Evolutionary conservation across 345 rosid species (phyloP), one percentile per base, ranked within the genome.

Genomic region (Eucalyptus globulus): DNA sequence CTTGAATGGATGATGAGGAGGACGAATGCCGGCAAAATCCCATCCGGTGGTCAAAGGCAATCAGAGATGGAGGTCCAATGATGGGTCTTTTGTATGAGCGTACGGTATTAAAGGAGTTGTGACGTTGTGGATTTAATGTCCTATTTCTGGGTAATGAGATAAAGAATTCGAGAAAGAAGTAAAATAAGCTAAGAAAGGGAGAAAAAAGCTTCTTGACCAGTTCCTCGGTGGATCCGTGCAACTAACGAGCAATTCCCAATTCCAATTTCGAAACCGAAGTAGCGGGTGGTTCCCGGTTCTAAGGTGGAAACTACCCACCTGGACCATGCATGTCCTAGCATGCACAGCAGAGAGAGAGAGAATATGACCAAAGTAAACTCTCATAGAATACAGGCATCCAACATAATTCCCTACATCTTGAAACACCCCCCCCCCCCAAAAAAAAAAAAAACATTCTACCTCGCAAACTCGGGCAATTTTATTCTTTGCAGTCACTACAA

Each of bases 221-320:
- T 1, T 53, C 26, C 5, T 21, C 0, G 5, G 11, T 53, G 1
- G 58, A 53, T 21, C 58, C 26, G 2, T 21, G 58, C 26, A 53
- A 53, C 26, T 53, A 53, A 53, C 5, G 1, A 0, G 58, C 4
- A 1, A 0, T 53, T 53, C 26, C 5, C 2, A 4, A 53, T 21
- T 53, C 5, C 3, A 53, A 53, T 8, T 53, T 4, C 2, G 1
- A 53, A 53, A 53, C 11, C 2, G 0, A 53, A 0, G 21, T 53
- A 21, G 26, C 2, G 2, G 26, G 58, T 4, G 58, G 0, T 53
- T 53, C 58, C 11, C 2, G 1, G 0, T 53, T 53, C 26, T 53
- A 53, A 53, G 26, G 11, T 53, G 26, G 10, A 26, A 53, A 21
- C 11, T 0, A 0, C 5, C 58, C 58, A 53, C 26, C 1, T 0